Evolutionary conservation across 257 asterid genomes (phyloP), one percentile per base, ranked within the genome.

Genomic region (Paraleonurus japonicus): DNA sequence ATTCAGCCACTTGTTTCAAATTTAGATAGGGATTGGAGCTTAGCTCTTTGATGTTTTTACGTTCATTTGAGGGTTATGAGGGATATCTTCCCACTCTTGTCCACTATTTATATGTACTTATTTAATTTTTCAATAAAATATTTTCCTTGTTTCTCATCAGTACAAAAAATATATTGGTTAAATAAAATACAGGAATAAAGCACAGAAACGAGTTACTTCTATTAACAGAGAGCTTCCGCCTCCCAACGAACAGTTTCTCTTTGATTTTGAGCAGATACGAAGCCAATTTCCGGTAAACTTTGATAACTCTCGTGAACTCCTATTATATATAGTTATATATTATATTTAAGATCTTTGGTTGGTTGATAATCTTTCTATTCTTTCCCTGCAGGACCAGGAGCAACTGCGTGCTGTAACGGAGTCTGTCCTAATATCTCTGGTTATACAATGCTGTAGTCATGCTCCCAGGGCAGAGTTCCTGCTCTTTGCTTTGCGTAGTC

Each of bases 401-500:
- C 96, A 89, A 75, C 74, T 94, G 61, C 88, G 93, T 71, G 84
- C 75, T 59, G 93, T 89, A 80, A 83, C 90, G 20, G 99, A 94
- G 78, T 86, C 96, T 70, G 86, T 83, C 75, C 81, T 94, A 53
- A 87, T 89, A 77, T 84, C 93, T 67, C 85, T 91, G 78, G 95
- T 91, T 77, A 80, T 88, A 77, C 92, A 89, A 78, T 94, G 96
- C 78, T 89, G 94, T 77, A 82, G 83, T 79, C 98, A 94, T 80
- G 92, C 95, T 63, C 99, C 98, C 15, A 81, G 95, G 78, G 98
- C 99, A 64, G 92, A 91, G 78, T 94, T 94, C 78, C 82, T 94
- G 80, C 96, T 88, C 76, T 94, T 89, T 79, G 96, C 96, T 63
- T 65, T 94, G 71, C 90, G 87, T 68, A 81, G 89, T 79, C 82